Evolutionary conservation across 2,329 filamentous ascomycete genomes (phyloP).

Genomic region (Lojkania enalia): DNA sequence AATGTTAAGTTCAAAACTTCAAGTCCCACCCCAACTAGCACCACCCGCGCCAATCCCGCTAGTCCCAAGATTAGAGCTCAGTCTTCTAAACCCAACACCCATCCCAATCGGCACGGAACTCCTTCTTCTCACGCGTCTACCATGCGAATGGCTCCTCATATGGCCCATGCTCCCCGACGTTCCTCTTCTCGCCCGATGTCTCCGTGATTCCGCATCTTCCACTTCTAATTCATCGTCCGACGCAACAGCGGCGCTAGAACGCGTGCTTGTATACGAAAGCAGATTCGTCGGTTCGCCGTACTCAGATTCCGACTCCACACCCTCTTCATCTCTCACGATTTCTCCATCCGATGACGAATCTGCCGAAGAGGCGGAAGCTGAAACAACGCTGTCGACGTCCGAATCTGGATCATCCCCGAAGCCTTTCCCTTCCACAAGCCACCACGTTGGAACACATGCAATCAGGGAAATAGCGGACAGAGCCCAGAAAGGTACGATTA

Average conservation of each 20-base stretch:
- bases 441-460: slow-evolving; percentile 72
- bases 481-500: slow-evolving; percentile 81
- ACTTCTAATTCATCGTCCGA: slow-evolving; percentile 29
- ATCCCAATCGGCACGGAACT: slow-evolving; percentile 52
- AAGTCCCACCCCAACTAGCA: slow-evolving; percentile 39
- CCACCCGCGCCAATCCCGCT: slow-evolving; percentile 41
- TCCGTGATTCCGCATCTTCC: slow-evolving; percentile 8
- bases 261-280: slow-evolving; percentile 39
- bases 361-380: slow-evolving; percentile 11
- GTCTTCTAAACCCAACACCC: slow-evolving; percentile 49
- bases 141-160: slow-evolving; percentile 28
- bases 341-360: slow-evolving; percentile 1
- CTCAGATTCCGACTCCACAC: slow-evolving; percentile 39
- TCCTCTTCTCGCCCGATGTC: slow-evolving; percentile 15
- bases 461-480: slow-evolving; percentile 66
- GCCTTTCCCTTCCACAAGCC: slow-evolving; percentile 74
- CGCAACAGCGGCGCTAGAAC: slow-evolving; percentile 28
- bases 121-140: slow-evolving; percentile 35
- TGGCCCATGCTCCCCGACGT: slow-evolving; percentile 18
- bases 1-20: no score
- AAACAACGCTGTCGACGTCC: slow-evolving; percentile 38
- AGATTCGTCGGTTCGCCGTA: slow-evolving; percentile 44
- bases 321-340: slow-evolving; percentile 17
- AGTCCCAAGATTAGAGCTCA: slow-evolving; percentile 51
- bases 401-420: slow-evolving; percentile 50